These are phyloP conservation scores for Astrothelium macrocarpum DNA, from an alignment of 495 filamentous ascomycete genomes.

Conservation along the genomic window DNA sequence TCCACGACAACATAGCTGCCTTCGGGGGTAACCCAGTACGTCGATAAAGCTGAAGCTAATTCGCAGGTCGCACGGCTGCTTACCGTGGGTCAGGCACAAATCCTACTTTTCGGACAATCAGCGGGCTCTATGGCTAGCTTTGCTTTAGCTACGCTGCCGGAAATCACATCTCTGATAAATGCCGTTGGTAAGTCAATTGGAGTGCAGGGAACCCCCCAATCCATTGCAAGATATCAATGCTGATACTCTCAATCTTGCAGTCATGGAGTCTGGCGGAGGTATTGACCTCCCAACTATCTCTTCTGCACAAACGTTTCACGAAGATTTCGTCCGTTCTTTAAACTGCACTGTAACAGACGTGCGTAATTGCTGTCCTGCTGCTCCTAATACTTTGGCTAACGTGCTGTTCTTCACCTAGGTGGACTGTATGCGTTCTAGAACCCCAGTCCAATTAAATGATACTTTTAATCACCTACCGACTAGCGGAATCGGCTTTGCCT, in stretches of 20 bases:
- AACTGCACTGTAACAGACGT: background rate
- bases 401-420: background rate
- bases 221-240: background rate
- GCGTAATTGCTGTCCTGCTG: background rate
- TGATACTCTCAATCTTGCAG: background rate
- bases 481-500: background rate
- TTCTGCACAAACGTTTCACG: background rate
- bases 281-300: background rate
- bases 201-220: background rate
- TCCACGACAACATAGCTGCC: constrained; percentile 51
- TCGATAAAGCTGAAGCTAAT: background rate
- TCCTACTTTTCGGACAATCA: background rate
- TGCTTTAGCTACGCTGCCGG: background rate
- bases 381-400: background rate
- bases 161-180: background rate
- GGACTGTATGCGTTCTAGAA: background rate
- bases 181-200: background rate
- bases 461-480: background rate
- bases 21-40: constrained; percentile 37
- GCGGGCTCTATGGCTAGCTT: background rate
- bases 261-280: background rate
- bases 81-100: background rate
- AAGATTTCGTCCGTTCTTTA: background rate
- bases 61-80: background rate
- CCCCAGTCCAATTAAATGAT: background rate